phyloP scores from a whole-genome alignment of 2,329 filamentous ascomycete genomes.

The Ascochyta rabiei region DNA sequence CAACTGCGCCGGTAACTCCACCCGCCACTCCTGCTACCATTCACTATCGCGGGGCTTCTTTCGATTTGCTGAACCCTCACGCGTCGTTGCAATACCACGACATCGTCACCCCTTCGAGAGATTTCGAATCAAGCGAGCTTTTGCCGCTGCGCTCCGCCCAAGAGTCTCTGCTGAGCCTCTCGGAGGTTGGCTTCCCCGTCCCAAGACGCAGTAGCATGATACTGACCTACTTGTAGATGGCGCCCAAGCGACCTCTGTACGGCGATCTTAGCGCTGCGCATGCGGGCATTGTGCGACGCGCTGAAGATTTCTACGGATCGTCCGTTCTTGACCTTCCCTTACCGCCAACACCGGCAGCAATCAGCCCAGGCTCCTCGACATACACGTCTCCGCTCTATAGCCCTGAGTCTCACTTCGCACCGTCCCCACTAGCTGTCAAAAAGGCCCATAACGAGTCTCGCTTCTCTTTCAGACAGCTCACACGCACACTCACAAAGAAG shows the following conservation, averaged over 20 bases:
- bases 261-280: constrained; percentile 39
- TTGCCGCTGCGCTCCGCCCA: constrained; percentile 33
- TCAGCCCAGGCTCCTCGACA: constrained; percentile 36
- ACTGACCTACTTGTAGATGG: constrained; percentile 33
- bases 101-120: constrained; percentile 46
- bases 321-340: constrained; percentile 27
- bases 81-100: constrained; percentile 44
- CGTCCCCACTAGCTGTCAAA: constrained; percentile 26
- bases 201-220: not conserved
- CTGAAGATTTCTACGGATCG: constrained; percentile 20
- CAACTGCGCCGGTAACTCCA: constrained; percentile 41
- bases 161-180: constrained; percentile 21
- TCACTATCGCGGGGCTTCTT: constrained; percentile 49
- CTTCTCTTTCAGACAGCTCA: constrained; percentile 41
- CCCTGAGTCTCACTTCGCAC: constrained; percentile 28
- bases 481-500: constrained; percentile 36
- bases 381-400: constrained; percentile 37
- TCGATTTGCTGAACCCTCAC: constrained; percentile 49
- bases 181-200: constrained; percentile 24
- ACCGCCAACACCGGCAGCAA: constrained; percentile 33
- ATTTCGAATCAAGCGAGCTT: constrained; percentile 44
- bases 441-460: constrained; percentile 32
- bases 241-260: constrained; percentile 38
- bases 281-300: constrained; percentile 34
- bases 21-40: constrained; percentile 47